Evolutionary conservation across 2,329 filamentous ascomycete genomes (phyloP).

Genomic region (Xylaria sp.): DNA sequence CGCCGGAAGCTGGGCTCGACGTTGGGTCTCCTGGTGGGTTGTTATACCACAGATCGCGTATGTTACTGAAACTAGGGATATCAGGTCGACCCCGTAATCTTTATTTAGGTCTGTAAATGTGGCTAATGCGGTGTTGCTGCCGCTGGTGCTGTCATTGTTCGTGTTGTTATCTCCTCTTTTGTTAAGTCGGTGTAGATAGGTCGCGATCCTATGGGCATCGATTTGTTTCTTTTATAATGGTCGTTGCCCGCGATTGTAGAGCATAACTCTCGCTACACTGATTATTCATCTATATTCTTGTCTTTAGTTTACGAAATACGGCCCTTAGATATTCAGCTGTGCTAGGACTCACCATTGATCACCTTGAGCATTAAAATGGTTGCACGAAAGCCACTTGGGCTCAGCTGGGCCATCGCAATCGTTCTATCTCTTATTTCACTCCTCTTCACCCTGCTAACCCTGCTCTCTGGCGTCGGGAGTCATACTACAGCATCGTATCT

Average conservation of each 20-base stretch:
- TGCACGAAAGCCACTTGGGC: slow-evolving; percentile 21
- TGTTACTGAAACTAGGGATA: not conserved
- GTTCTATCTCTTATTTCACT: slow-evolving; percentile 44
- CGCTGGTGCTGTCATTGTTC: not conserved
- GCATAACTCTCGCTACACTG: not conserved
- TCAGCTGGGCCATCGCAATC: slow-evolving; percentile 38
- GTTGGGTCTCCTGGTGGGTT: not conserved
- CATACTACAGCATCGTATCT: slow-evolving; percentile 50
- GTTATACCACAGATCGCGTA: slow-evolving; percentile 17
- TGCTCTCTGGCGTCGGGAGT: slow-evolving; percentile 48
- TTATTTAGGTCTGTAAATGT: slow-evolving; percentile 24
- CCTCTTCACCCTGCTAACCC: slow-evolving; percentile 45
- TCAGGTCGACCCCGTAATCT: slow-evolving; percentile 1
- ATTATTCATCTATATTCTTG: slow-evolving; percentile 9
- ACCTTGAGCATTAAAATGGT: slow-evolving; percentile 28
- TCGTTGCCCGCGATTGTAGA: not conserved
- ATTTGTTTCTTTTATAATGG: slow-evolving; percentile 27
- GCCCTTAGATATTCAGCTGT: not conserved
- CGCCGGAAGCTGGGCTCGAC: slow-evolving; percentile 11
- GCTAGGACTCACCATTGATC: slow-evolving; percentile 6
- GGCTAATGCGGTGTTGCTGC: slow-evolving; percentile 21
- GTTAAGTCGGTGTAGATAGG: not conserved
- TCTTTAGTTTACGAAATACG: not conserved
- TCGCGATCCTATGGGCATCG: not conserved
- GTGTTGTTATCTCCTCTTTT: not conserved